Evolutionary conservation across 1,284 basidiomycete species (phyloP).

Genomic region (Bondarzewia mesenterica): DNA sequence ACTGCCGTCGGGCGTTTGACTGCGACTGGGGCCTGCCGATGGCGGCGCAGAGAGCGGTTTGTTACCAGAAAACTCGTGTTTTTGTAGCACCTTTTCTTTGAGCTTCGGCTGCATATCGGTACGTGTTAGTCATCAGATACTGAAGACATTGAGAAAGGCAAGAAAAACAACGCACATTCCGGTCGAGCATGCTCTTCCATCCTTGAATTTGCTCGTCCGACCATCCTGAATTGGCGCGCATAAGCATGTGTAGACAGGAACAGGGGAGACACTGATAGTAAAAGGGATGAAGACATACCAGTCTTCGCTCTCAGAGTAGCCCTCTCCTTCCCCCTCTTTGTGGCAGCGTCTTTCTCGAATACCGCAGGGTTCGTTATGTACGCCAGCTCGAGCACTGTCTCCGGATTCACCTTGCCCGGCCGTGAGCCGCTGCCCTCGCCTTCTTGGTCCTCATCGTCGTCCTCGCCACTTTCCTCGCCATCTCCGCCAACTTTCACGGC

Average conservation of each 20-base stretch:
- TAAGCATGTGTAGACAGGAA: slow-evolving; percentile 1
- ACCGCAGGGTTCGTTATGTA: slow-evolving; percentile 68
- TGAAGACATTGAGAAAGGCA: slow-evolving; percentile 2
- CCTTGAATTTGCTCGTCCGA: slow-evolving; percentile 80
- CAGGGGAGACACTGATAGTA: not conserved
- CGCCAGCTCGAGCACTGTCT: slow-evolving; percentile 65
- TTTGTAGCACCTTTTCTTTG: slow-evolving; percentile 62
- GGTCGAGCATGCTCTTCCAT: slow-evolving; percentile 81
- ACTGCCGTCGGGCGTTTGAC: slow-evolving; percentile 10
- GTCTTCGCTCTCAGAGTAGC: slow-evolving; percentile 59
- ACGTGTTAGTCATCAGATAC: not conserved
- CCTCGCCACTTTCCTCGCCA: slow-evolving; percentile 49
- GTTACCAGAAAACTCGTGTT: slow-evolving; percentile 71
- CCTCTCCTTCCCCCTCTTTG: slow-evolving; percentile 59
- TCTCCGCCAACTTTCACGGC: slow-evolving; percentile 43
- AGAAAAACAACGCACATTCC: slow-evolving; percentile 49
- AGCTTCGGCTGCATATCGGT: slow-evolving; percentile 40
- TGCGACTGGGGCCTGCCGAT: slow-evolving; percentile 7
- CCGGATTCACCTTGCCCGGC: slow-evolving; percentile 27
- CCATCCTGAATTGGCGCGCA: slow-evolving; percentile 59
- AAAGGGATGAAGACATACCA: slow-evolving; percentile 25
- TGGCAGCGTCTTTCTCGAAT: slow-evolving; percentile 71
- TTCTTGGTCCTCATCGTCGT: slow-evolving; percentile 34
- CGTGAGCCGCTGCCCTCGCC: slow-evolving; percentile 23
- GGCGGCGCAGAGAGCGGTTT: slow-evolving; percentile 17